These are phyloP conservation scores for Tremella yokohamensis DNA, from an alignment of 768 basidiomycete genomes.

Conservation along the genomic window DNA sequence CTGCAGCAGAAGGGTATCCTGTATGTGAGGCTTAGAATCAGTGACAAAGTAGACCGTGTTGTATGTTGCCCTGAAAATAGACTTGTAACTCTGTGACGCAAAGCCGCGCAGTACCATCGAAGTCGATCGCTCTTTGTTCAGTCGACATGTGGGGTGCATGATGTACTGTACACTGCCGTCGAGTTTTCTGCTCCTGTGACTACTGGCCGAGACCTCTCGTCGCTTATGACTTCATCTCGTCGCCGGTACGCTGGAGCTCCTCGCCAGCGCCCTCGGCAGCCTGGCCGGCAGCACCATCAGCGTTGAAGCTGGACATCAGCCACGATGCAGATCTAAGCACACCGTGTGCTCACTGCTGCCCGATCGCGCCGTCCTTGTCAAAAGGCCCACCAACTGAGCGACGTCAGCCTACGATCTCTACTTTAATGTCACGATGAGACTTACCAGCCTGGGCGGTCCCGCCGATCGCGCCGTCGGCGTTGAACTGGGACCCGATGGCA, in stretches of 20 bases:
- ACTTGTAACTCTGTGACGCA: too few relatives aligned
- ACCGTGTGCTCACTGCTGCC: conserved; percentile 31
- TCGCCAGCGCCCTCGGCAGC: conserved; percentile 5
- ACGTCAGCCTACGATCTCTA: neutral
- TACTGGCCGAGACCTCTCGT: too few relatives aligned
- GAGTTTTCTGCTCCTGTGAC: too few relatives aligned
- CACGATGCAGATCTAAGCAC: neutral
- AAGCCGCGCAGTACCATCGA: too few relatives aligned
- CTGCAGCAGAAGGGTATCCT: too few relatives aligned
- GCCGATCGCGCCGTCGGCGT: conserved; percentile 33
- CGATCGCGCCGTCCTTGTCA: conserved; percentile 32
- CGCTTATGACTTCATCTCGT: conserved; percentile 9
- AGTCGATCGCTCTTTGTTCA: too few relatives aligned
- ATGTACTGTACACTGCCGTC: too few relatives aligned
- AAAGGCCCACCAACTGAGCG: conserved; percentile 37
- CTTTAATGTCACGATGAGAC: neutral
- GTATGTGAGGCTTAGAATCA: too few relatives aligned
- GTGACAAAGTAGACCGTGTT: too few relatives aligned
- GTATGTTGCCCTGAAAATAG: too few relatives aligned
- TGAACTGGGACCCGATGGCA: conserved; percentile 31
- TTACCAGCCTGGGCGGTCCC: conserved; percentile 23
- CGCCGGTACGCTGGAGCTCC: neutral
- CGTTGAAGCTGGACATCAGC: conserved; percentile 5
- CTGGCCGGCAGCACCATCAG: conserved; percentile 7
- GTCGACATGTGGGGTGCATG: too few relatives aligned